Evolutionary conservation across 768 basidiomycete genomes (phyloP).

Genomic region (Agrocybe pediades): DNA sequence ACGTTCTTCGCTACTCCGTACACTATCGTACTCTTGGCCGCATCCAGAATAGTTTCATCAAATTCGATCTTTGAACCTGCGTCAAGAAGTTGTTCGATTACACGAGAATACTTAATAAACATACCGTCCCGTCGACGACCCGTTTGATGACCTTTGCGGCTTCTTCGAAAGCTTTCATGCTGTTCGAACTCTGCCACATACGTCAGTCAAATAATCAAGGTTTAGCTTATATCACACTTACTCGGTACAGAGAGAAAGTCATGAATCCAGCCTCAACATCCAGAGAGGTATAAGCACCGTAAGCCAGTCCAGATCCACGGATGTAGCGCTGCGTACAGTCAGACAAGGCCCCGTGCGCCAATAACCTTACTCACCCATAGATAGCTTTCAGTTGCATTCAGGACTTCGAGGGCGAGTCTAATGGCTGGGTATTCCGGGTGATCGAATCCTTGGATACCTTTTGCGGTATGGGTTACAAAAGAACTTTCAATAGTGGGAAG

Average conservation of each 20-base stretch:
- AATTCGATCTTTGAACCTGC: constrained; percentile 64
- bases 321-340: constrained; percentile 68
- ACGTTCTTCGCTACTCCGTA: constrained; percentile 80
- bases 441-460: constrained; percentile 76
- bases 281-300: constrained; percentile 76
- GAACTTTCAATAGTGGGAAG: constrained; percentile 95
- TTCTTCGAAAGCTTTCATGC: constrained; percentile 77
- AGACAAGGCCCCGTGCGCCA: background rate
- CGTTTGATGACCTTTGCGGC: constrained; percentile 77
- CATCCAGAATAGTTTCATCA: constrained; percentile 80
- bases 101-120: constrained; percentile 19
- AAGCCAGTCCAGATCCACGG: constrained; percentile 92
- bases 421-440: constrained; percentile 87
- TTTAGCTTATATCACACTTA: constrained; percentile 43
- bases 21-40: constrained; percentile 91
- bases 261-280: constrained; percentile 81
- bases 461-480: constrained; percentile 77
- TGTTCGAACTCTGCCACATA: constrained; percentile 34
- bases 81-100: background rate
- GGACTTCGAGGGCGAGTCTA: constrained; percentile 78
- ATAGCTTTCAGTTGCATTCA: constrained; percentile 94
- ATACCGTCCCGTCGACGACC: constrained; percentile 80
- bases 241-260: constrained; percentile 78
- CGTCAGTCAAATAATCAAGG: no score
- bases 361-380: constrained; percentile 66